phyloP scores from a whole-genome alignment of 148 eudicot genomes.

The Arbutus unedo region DNA sequence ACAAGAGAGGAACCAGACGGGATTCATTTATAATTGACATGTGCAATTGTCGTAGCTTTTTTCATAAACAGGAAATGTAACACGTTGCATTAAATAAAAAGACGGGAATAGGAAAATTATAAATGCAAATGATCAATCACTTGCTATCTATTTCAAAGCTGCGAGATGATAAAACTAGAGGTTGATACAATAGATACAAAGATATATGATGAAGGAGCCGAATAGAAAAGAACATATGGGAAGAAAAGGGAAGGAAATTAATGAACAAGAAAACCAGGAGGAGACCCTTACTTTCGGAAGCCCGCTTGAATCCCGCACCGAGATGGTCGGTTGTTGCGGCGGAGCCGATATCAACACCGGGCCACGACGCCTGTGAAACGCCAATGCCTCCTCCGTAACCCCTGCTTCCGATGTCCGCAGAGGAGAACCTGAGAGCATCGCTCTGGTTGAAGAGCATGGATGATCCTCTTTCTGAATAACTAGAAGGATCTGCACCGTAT shows the following conservation, averaged over 20 bases:
- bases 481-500: slow-evolving; percentile 22
- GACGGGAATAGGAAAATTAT: too few species aligned
- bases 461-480: slow-evolving; percentile 9
- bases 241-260: neutral
- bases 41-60: too few species aligned
- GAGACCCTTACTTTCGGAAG: slow-evolving; percentile 35
- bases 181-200: neutral
- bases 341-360: slow-evolving; percentile 18
- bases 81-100: too few species aligned
- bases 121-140: neutral
- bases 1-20: too few species aligned
- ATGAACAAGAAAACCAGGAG: neutral
- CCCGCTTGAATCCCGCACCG: slow-evolving; percentile 30
- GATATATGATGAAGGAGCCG: neutral
- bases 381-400: neutral
- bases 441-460: slow-evolving; percentile 23
- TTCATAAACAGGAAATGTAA: too few species aligned
- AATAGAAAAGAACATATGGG: neutral
- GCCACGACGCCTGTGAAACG: slow-evolving; percentile 19
- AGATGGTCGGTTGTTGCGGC: slow-evolving; percentile 20
- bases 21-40: too few species aligned
- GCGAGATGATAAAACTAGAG: neutral
- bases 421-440: slow-evolving; percentile 16
- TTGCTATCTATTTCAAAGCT: neutral
- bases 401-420: slow-evolving; percentile 11